Evolutionary conservation across 164 flowering plant genomes (phyloP), one percentile per base, ranked within the genome.

Genomic region (Magnolia kwangsiensis): DNA sequence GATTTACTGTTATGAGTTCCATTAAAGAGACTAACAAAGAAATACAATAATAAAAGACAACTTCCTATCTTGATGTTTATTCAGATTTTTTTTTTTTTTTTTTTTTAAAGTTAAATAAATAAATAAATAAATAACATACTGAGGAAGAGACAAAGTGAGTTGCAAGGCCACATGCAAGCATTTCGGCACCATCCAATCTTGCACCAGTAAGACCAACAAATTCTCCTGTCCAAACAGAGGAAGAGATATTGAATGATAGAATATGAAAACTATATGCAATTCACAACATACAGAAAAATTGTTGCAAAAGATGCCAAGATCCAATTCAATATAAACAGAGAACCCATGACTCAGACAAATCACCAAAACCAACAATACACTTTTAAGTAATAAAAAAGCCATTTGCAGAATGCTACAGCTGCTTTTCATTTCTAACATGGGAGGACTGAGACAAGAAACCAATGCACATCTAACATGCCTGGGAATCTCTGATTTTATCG

Each of bases 121-220:
- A 10, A 55, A 55, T 1, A 27, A 27, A 1, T 0, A 51, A 29
- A 2, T 16, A 67, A 10, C 49, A 29, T 68, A 68, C 71, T 7
- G 50, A 24, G 19, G 71, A 68, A 31, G 89, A 88, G 66, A 92
- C 96, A 89, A 85, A 95, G 74, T 95, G 98, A 74, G 98, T 95
- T 45, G 99, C 98, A 78, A 95, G 97, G 65, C 98, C 98, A 87
- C 95, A 95, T 61, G 90, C 92, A 87, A 92, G 89, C 97, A 95
- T 91, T 82, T 95, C 98, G 63, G 95, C 89, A 74, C 98, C 98
- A 89, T 92, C 94, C 84, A 95, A 82, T 83, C 97, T 87, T 71
- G 96, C 82, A 72, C 99, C 99, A 14, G 99, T 89, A 19, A 95
- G 96, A 64, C 97, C 98, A 74, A 85, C 84, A 87, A 92, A 95